phyloP scores from a whole-genome alignment of 805 yeast genomes.

The Candida insectorum region DNA sequence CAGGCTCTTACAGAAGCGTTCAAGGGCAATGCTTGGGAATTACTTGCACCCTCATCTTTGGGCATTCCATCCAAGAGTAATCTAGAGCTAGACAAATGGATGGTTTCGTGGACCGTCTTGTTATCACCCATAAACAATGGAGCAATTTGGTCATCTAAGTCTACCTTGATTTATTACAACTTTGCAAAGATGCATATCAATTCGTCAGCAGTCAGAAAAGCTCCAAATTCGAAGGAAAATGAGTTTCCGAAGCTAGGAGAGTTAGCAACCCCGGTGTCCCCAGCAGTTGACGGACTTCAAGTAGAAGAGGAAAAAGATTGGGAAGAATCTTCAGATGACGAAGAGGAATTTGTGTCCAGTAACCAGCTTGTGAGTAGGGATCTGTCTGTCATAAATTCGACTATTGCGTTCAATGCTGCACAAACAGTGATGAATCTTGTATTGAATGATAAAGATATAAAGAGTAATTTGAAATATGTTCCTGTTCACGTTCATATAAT shows the following conservation, averaged over 20 bases:
- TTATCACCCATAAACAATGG: conserved; percentile 57
- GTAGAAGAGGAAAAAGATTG: conserved; percentile 7
- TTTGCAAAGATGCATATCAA: conserved; percentile 75
- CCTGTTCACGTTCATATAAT: conserved; percentile 73
- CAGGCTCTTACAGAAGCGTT: conserved; percentile 60
- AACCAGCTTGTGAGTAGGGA: conserved; percentile 30
- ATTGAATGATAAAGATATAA: conserved; percentile 56
- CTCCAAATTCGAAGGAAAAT: conserved; percentile 20
- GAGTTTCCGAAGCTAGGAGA: conserved; percentile 34
- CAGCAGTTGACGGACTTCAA: not conserved
- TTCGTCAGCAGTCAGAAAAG: conserved; percentile 44
- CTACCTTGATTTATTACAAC: conserved; percentile 66
- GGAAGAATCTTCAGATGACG: conserved; percentile 18
- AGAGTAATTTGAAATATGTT: conserved; percentile 53
- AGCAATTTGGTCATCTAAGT: conserved; percentile 63
- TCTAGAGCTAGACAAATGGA: conserved; percentile 69
- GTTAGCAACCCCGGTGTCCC: conserved; percentile 1
- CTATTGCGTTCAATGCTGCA: conserved; percentile 61
- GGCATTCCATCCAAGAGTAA: conserved; percentile 69
- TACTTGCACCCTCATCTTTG: conserved; percentile 55
- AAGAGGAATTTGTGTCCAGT: conserved; percentile 32
- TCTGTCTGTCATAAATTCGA: conserved; percentile 34
- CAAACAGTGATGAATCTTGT: conserved; percentile 58
- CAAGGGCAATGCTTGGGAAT: conserved; percentile 57
- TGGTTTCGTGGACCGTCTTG: conserved; percentile 76